A percentile compares a stretch with the other conserved stretches of the same genome.
phyloP scores from a whole-genome alignment of 202 grass and related monocot species.

The Schoenoplectus tabernaemontani region DNA sequence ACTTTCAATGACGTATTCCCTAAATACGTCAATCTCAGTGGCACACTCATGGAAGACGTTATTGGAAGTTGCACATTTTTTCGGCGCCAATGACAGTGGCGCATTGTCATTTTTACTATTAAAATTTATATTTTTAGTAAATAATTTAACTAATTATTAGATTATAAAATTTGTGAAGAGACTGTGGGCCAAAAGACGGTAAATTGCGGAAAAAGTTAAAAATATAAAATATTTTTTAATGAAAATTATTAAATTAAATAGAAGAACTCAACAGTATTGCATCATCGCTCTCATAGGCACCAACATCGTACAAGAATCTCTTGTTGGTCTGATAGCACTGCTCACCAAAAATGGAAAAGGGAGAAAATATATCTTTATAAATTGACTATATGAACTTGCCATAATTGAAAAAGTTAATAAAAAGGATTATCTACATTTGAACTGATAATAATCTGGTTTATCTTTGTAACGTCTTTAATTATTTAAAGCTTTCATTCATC shows the following conservation, averaged over 20 bases:
- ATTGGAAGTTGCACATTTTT: too few relatives aligned
- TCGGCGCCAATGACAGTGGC: too few relatives aligned
- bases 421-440: not conserved
- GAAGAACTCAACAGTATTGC: not conserved
- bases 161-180: not conserved
- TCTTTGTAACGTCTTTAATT: not conserved
- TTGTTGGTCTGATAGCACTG: slow-evolving; percentile 91
- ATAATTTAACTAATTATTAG: too few relatives aligned
- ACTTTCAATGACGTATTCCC: too few relatives aligned
- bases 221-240: not conserved
- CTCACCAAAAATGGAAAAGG: slow-evolving; percentile 25
- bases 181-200: not conserved
- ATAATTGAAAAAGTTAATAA: not conserved
- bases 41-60: too few relatives aligned
- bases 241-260: not conserved
- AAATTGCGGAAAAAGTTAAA: slow-evolving; percentile 17
- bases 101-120: too few relatives aligned
- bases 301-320: slow-evolving; percentile 41
- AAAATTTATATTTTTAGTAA: too few relatives aligned
- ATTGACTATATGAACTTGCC: not conserved
- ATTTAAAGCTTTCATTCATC: not conserved
- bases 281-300: slow-evolving; percentile 6
- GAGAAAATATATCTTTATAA: not conserved
- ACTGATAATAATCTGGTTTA: not conserved
- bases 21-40: too few relatives aligned